Base-by-base conservation (phyloP, 352 stramenopile genomes). In the Phytophthora fragariaefolia region DNA sequence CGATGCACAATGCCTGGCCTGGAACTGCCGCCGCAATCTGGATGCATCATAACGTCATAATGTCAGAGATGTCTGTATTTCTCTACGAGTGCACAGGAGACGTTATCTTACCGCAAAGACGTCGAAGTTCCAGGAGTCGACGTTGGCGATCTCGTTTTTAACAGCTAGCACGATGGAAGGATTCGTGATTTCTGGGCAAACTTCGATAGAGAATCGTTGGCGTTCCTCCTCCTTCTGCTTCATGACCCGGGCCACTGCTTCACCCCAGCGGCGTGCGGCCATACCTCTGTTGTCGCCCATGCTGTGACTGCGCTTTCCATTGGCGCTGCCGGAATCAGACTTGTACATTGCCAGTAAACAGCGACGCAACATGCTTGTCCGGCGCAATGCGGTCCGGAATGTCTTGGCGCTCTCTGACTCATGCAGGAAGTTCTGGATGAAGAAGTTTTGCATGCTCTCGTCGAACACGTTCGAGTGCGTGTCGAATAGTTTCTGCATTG, bases 371-470 rank as follows among this genome's bases (percentile, higher is more conserved):
- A 95, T 83, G 38, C 87, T 93, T 23, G 84, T 93, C 43, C 85
- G 83, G 4, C 83, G 81, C 55, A 93, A 59, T 8, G 84, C 83
- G 4, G 78, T 79, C 15, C 83, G 83, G 36, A 92, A 91, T 5
- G 72, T 89, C 68, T 90, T 91, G 43, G 73, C 79, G 42, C 74
- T 88, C 50, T 91, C 85, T 10, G 77, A 87, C 74, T 92, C 85
- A 58, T 91, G 84, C 58, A 92, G 81, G 59, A 89, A 95, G 69
- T 95, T 92, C 66, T 93, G 87, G 69, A 93, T 91, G 71, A 95
- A 92, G 57, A 92, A 95, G 49, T 89, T 86, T 40, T 93, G 87
- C 69, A 95, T 89, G 63, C 73, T 89, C 49, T 95, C 87, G 45
- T 95, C 87, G 70, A 95, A 95, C 18, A 95, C 85, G 47, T 95